Evolutionary conservation across 805 yeast species (phyloP), one percentile per base, ranked within the genome.

Genomic region (Yamadazyma paraphyllophila): DNA sequence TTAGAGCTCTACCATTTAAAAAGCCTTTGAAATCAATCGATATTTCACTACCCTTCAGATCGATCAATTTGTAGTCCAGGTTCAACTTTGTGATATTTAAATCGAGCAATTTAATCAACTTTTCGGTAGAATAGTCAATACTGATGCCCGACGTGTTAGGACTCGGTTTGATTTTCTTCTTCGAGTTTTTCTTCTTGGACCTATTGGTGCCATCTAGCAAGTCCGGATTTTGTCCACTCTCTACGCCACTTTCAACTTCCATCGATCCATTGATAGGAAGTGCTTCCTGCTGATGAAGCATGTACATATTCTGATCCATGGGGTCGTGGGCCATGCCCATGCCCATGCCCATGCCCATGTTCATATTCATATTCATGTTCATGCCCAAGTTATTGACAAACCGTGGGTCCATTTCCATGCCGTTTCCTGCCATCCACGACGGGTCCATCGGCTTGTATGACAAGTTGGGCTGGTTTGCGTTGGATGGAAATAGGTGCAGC

Each of bases 1-100:
- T 68, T 37, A 69, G 53, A 42, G 73, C 70, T 41, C 73, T 58
- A 2, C 78, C 78, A 46, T 66, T 68, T 27, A 74, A 58, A 45
- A 71, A 72, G 5, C 75, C 76, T 33, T 53, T 55, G 30, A 67
- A 58, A 5, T 56, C 58, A 12, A 65, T 44, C 6, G 38, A 36
- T 5, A 67, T 57, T 38, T 54, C 61, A 38, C 61, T 57, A 25
- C 60, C 61, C 37, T 62, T 55, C 39, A 55, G 55, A 48, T 68
- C 74, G 3, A 66, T 53, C 3, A 69, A 53, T 32, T 53, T 57
- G 48, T 54, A 61, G 35, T 62, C 52, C 40, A 13, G 51, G 41
- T 13, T 47, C 45, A 35, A 50, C 31, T 38, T 50, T 43, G 37
- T 30, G 13, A 52, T 45, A 40, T 60, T 62, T 14, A 67, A 60